These are phyloP conservation scores for Blastosporella zonata DNA, from an alignment of 1,284 basidiomycete genomes.

Conservation along the genomic window DNA sequence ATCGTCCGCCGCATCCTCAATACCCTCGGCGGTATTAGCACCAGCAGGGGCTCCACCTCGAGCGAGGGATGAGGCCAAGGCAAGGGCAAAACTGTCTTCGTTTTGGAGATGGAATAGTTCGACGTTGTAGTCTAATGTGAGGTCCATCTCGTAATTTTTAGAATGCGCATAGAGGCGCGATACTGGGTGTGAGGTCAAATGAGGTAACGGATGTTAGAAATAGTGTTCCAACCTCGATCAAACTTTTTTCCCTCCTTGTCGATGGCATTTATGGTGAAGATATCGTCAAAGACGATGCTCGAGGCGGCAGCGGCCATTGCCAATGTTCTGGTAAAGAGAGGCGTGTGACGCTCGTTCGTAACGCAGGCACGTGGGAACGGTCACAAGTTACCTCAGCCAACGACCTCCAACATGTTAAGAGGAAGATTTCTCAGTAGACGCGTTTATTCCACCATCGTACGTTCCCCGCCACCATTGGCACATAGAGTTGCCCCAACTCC, in stretches of 20 bases:
- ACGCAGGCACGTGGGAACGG: constrained; percentile 12
- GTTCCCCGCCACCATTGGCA: constrained; percentile 37
- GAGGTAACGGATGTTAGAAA: constrained; percentile 2
- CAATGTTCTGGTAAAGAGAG: constrained; percentile 1
- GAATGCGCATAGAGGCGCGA: constrained; percentile 84
- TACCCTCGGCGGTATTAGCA: constrained; percentile 39
- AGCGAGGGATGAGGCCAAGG: constrained; percentile 80
- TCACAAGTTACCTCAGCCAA: background rate
- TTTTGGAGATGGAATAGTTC: constrained; percentile 77
- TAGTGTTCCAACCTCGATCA: constrained; percentile 73
- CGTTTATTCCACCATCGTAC: constrained; percentile 30
- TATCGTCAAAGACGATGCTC: constrained; percentile 85
- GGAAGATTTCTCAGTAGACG: background rate
- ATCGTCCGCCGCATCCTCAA: constrained; percentile 52
- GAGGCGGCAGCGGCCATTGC: constrained; percentile 66
- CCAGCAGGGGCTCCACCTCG: constrained; percentile 51
- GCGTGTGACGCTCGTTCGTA: constrained; percentile 7
- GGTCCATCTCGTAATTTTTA: constrained; percentile 85
- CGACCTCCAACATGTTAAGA: constrained; percentile 1
- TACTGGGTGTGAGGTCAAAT: constrained; percentile 44
- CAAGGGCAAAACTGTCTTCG: constrained; percentile 80
- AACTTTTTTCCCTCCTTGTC: constrained; percentile 97
- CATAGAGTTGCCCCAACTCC: constrained; percentile 51
- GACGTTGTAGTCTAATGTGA: constrained; percentile 89
- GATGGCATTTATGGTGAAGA: constrained; percentile 81